phyloP scores from a whole-genome alignment of 371 early-diverging fungal species.

The Quaeritorhiza haematococci region DNA sequence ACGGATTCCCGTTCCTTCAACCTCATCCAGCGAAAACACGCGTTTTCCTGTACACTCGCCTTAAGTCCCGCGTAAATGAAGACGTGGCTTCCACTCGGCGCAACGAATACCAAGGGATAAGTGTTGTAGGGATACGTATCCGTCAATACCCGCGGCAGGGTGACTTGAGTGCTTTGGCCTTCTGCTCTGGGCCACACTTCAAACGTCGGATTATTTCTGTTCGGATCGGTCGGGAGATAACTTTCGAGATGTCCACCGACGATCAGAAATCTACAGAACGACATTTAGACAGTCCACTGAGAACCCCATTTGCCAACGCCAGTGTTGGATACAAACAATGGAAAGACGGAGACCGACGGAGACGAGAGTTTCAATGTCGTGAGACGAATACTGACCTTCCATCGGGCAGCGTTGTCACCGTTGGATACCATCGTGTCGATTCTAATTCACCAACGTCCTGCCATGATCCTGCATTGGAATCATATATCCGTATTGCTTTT shows the following conservation, averaged over 20 bases:
- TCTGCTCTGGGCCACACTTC: no score
- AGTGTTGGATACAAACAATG: no score
- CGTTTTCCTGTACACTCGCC: no score
- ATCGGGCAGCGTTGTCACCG: constrained; percentile 17
- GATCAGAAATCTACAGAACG: constrained; percentile 14
- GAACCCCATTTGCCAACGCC: no score
- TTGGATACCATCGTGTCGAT: constrained; percentile 28
- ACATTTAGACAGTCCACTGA: no score
- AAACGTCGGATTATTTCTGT: no score
- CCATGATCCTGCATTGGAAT: background rate
- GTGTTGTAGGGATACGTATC: constrained; percentile 19
- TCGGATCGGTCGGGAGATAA: no score
- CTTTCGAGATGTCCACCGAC: constrained; percentile 26
- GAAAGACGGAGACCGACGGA: no score
- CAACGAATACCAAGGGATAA: constrained; percentile 20
- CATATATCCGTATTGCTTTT: background rate
- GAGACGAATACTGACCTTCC: no score
- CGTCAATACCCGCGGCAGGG: constrained; percentile 7
- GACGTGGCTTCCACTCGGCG: constrained; percentile 20
- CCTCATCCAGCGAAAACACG: no score
- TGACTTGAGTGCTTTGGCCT: no score
- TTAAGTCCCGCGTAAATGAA: constrained; percentile 13
- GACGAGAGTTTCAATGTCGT: no score
- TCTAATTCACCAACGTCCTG: background rate
- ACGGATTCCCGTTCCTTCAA: background rate